Percentiles rank a stretch among this genome's conserved stretches.
These are phyloP conservation scores for Erythrobasidium yunnanense DNA, from an alignment of 768 basidiomycete species.

Conservation along the genomic window DNA sequence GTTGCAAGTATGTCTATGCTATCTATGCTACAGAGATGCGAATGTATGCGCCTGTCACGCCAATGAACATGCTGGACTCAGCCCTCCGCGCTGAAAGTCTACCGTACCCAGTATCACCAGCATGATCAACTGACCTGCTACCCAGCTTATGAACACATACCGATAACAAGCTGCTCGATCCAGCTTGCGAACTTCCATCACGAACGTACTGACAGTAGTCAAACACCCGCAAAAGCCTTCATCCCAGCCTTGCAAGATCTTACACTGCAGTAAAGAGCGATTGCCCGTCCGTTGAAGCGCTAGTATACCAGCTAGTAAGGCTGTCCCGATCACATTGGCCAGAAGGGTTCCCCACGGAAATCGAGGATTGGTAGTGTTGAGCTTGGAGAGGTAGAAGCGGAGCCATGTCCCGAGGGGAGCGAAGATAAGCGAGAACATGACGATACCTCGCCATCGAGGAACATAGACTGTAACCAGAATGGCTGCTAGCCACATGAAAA, in stretches of 20 bases:
- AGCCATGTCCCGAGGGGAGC: conserved; percentile 77
- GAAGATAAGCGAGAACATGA: conserved; percentile 77
- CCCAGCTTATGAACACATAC: conserved; percentile 25
- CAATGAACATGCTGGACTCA: not conserved
- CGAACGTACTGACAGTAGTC: conserved; percentile 88
- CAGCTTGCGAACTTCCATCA: conserved; percentile 60
- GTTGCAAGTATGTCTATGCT: too few species aligned
- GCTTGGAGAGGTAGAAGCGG: conserved; percentile 63
- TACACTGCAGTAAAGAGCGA: conserved; percentile 45
- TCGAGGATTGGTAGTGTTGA: conserved; percentile 56
- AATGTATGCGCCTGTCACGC: too few species aligned
- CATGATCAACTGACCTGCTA: conserved; percentile 22
- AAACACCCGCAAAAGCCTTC: conserved; percentile 95
- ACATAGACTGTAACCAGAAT: conserved; percentile 64
- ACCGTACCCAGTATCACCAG: conserved; percentile 25
- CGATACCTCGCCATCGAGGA: conserved; percentile 58
- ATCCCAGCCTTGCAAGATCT: conserved; percentile 63
- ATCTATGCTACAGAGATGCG: too few species aligned
- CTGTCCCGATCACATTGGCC: conserved; percentile 68
- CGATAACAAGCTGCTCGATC: conserved; percentile 32
- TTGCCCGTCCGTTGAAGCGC: conserved; percentile 53
- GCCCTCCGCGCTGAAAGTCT: not conserved
- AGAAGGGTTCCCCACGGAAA: conserved; percentile 70
- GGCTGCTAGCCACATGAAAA: conserved; percentile 50
- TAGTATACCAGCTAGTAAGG: conserved; percentile 62